Evolutionary conservation across 1,284 basidiomycete species (phyloP), one percentile per base, ranked within the genome.

Genomic region (Garcileccinum viscosum): DNA sequence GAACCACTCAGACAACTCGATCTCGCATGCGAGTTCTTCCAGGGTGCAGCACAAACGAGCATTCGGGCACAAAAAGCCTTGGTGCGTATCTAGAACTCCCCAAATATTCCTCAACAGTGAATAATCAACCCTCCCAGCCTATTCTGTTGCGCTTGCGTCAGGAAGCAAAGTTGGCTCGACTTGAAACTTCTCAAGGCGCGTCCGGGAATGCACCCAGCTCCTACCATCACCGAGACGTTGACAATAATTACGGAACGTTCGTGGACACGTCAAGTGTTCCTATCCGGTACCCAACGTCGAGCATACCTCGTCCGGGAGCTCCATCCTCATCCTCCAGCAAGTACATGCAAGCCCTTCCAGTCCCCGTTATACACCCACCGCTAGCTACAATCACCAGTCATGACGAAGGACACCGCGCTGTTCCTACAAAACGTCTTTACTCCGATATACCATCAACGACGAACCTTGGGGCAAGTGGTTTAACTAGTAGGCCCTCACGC

Each of bases 1-100:
- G 78, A 80, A 24, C 82, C 86, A 8, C 74, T 86, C 22, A 76
- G 80, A 38, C 77, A 85, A 72, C 82, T 86, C 44, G 80, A 85
- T 66, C 73, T 77, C 11, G 83, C 83, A 22, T 87, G 81, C 62
- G 74, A 72, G 3, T 75, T 86, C 65, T 88, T 85, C 72, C 73
- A 71, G 27, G 77, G 72, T 40, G 84, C 83, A 15, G 82, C 85
- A 15, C 38, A 32, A 27, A 82, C 78, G 12, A 86, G 82, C 65
- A 83, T 77, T 69, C 83, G 86, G 24, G 86, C 87, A 50, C 60
- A 35, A 37, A 66, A 37, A 6, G 66, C 64, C 9, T 63, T 73
- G 62, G 71, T 71, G 40, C 4, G 66, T 24, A 53, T 38, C 32
- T 40, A 22, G 4, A n/a, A 2, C 14, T 30, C 37, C 12, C 44